Evolutionary conservation across 208 protist genomes (phyloP).

Genomic region (Naegleria fowleri): DNA sequence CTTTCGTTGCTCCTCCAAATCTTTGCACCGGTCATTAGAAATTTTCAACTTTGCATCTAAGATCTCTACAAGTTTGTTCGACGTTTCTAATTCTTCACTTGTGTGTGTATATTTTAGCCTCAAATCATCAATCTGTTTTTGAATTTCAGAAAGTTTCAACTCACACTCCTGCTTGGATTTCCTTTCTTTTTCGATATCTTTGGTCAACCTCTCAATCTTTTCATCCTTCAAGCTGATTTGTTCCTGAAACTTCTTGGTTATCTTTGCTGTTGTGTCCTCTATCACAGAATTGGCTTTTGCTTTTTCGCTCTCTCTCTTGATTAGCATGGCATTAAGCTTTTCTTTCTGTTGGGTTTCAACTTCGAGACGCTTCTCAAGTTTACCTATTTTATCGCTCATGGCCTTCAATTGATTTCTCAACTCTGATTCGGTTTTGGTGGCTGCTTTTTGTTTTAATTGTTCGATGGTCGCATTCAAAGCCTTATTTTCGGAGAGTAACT

Average conservation of each 20-base stretch:
- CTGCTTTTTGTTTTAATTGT: background rate
- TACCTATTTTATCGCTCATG: background rate
- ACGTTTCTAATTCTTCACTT: background rate
- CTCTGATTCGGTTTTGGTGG: background rate
- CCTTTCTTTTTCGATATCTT: conserved; percentile 17
- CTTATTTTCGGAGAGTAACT: background rate
- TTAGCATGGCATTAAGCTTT: background rate
- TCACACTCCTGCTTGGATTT: background rate
- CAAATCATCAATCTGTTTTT: background rate
- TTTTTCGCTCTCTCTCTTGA: background rate
- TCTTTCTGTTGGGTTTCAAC: background rate
- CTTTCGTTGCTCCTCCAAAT: background rate
- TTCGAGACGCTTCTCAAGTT: background rate
- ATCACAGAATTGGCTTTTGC: too few relatives aligned
- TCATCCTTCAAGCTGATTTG: background rate
- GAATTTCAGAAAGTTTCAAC: background rate
- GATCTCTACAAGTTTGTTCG: background rate
- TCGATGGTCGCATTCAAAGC: background rate
- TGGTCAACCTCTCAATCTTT: background rate
- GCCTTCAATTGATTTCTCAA: background rate
- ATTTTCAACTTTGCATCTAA: background rate
- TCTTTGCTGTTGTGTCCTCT: background rate
- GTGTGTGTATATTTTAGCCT: background rate
- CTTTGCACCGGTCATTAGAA: background rate
- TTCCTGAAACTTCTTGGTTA: background rate